Percentiles rank a stretch among this genome's conserved stretches.
Evolutionary conservation across 1,284 basidiomycete genomes (phyloP).

Genomic region (Sanghuangporus baumii): DNA sequence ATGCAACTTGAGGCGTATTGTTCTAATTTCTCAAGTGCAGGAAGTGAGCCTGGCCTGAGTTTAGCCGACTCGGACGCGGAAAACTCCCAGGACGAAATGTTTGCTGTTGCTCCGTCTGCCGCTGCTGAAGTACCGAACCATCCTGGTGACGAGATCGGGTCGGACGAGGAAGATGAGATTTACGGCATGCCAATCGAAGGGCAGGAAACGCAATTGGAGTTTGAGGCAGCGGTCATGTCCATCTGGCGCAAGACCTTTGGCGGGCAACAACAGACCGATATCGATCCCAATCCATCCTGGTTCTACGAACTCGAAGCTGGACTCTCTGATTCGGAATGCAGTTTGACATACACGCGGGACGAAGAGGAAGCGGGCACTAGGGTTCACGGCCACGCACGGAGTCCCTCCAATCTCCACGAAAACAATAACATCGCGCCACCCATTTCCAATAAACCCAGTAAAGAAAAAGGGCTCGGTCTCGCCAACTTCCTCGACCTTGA

Average conservation of each 20-base stretch:
- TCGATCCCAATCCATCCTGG: not conserved
- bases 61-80: not conserved
- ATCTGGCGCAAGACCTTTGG: too few relatives aligned
- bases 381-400: not conserved
- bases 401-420: not conserved
- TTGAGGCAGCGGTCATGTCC: too few relatives aligned
- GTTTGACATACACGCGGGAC: not conserved
- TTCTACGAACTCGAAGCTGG: not conserved
- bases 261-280: not conserved
- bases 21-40: not conserved
- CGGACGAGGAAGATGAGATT: not conserved
- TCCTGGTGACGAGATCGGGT: not conserved
- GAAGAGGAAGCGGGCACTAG: not conserved
- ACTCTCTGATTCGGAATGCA: not conserved
- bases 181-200: not conserved
- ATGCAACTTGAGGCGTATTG: not conserved
- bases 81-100: not conserved
- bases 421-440: not conserved
- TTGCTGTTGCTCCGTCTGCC: not conserved
- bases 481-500: slow-evolving; percentile 1
- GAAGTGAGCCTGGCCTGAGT: not conserved
- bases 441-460: not conserved
- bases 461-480: not conserved
- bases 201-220: not conserved
- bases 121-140: not conserved